Evolutionary conservation across 768 basidiomycete species (phyloP).

Genomic region (Jaapia argillacea): DNA sequence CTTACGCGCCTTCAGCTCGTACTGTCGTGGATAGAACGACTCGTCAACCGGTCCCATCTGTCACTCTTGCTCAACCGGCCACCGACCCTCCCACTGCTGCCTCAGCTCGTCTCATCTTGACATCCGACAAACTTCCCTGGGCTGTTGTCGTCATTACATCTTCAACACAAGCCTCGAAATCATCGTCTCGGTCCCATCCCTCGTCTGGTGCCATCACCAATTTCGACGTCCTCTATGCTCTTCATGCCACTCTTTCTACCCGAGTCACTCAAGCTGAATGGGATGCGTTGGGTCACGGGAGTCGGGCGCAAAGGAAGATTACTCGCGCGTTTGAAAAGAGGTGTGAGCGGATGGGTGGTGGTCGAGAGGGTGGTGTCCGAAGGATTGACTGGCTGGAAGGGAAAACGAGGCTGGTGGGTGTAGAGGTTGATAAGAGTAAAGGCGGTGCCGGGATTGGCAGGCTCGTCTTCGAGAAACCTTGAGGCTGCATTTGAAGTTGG

Average conservation of each 20-base stretch:
- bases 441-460: slow-evolving; percentile 31
- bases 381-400: slow-evolving; percentile 57
- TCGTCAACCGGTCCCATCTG: slow-evolving; percentile 40
- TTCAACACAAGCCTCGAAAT: slow-evolving; percentile 17
- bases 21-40: slow-evolving; percentile 48
- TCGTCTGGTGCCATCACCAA: slow-evolving; percentile 35
- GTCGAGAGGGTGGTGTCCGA: slow-evolving; percentile 61
- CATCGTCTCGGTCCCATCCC: slow-evolving; percentile 11
- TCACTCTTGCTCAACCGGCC: slow-evolving; percentile 51
- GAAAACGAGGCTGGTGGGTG: slow-evolving; percentile 48
- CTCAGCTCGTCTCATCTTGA: slow-evolving; percentile 38
- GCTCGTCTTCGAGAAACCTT: slow-evolving; percentile 36
- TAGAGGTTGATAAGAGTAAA: slow-evolving; percentile 43
- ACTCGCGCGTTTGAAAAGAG: slow-evolving; percentile 53
- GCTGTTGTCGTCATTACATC: slow-evolving; percentile 36
- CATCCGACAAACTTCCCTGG: slow-evolving; percentile 54
- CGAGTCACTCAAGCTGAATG: slow-evolving; percentile 59
- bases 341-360: slow-evolving; percentile 49
- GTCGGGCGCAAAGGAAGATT: slow-evolving; percentile 46
- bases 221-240: slow-evolving; percentile 49
- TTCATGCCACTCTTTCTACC: slow-evolving; percentile 44
- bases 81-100: slow-evolving; percentile 46
- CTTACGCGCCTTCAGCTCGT: slow-evolving; percentile 44
- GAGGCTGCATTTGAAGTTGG: no score
- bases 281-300: slow-evolving; percentile 46